Evolutionary conservation across 352 stramenopile genomes (phyloP).

Genomic region (Phytophthora agathidicida): DNA sequence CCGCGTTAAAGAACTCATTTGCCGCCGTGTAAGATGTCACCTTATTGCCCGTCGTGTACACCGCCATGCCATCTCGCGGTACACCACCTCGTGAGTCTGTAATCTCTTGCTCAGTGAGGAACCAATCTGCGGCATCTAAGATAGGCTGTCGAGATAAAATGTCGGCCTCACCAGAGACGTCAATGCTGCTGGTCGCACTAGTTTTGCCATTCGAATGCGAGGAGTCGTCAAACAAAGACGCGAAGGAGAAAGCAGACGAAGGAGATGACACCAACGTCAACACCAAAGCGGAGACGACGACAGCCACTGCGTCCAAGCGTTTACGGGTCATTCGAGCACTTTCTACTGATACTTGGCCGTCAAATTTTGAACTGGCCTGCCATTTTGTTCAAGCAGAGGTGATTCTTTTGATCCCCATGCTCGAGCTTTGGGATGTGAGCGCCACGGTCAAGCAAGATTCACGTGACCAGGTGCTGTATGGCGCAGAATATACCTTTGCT

Average conservation of each 20-base stretch:
- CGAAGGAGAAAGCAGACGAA: constrained; percentile 10
- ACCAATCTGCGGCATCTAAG: constrained; percentile 47
- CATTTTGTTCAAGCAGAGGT: no score
- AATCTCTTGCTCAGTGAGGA: constrained; percentile 54
- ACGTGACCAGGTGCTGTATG: no score
- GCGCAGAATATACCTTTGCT: no score
- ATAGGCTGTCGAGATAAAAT: constrained; percentile 51
- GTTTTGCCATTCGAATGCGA: not conserved
- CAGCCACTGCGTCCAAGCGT: no score
- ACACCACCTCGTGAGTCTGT: constrained; percentile 42
- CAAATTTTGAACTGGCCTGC: no score
- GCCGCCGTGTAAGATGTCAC: constrained; percentile 46
- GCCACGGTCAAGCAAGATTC: no score
- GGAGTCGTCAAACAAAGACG: not conserved
- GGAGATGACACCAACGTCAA: no score
- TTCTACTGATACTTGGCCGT: no score
- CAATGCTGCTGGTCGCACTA: not conserved
- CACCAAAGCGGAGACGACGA: no score
- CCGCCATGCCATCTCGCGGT: constrained; percentile 33
- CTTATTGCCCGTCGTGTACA: constrained; percentile 44
- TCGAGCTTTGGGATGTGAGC: no score
- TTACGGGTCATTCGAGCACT: no score
- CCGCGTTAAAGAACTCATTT: constrained; percentile 45
- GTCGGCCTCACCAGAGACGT: constrained; percentile 4
- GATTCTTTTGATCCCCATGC: no score